phyloP scores from a whole-genome alignment of 768 basidiomycete species.

The Tricholoma terreum region DNA sequence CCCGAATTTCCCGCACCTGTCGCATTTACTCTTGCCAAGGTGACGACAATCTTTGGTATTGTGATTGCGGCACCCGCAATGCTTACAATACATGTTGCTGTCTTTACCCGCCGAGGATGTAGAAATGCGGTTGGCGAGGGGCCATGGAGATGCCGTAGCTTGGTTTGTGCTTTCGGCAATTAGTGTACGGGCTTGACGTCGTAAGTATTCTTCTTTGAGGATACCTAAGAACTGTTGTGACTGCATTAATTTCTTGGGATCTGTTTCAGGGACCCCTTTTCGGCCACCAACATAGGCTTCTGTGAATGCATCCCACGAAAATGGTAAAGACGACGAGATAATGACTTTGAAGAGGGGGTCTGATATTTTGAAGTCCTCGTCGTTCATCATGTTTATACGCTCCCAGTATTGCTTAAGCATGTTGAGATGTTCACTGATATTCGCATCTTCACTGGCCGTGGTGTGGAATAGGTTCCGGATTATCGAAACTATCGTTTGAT shows the following conservation, averaged over 20 bases:
- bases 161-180: too few species aligned
- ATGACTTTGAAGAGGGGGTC: neutral
- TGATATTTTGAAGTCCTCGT: neutral
- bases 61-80: too few species aligned
- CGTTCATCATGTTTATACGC: neutral
- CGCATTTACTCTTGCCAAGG: too few species aligned
- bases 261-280: neutral
- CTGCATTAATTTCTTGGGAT: neutral
- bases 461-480: neutral
- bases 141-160: too few species aligned
- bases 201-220: neutral
- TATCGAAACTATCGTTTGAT: neutral
- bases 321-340: neutral
- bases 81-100: too few species aligned
- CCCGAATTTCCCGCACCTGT: too few species aligned
- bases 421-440: neutral
- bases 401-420: neutral
- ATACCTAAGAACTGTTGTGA: neutral
- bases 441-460: neutral
- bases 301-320: neutral
- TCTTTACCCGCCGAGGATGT: too few species aligned
- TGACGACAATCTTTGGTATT: neutral
- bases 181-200: too few species aligned
- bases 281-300: neutral
- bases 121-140: too few species aligned